Evolutionary conservation across 768 basidiomycete species (phyloP).

Genomic region (Boletus reticulatus): DNA sequence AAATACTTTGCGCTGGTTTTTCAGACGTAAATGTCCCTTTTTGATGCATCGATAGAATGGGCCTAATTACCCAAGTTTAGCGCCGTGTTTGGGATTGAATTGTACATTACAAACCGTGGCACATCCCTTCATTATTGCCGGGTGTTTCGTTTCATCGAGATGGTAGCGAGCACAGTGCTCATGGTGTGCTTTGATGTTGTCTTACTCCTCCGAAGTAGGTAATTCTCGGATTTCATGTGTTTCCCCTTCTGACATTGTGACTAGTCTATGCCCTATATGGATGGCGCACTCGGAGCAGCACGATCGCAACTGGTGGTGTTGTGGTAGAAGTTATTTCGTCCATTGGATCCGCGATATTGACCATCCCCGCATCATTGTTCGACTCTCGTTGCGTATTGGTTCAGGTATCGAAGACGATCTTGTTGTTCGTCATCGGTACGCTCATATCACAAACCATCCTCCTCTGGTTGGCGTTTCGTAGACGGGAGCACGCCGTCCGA

Average conservation of each 20-base stretch:
- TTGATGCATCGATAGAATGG: neutral
- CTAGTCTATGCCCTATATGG: slow-evolving; percentile 22
- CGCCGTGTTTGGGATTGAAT: slow-evolving; percentile 2
- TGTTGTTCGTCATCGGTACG: slow-evolving; percentile 8
- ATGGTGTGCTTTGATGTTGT: slow-evolving; percentile 18
- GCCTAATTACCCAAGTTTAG: slow-evolving; percentile 5
- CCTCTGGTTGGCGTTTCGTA: slow-evolving; percentile 18
- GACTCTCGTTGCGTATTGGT: slow-evolving; percentile 14
- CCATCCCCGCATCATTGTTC: slow-evolving; percentile 9
- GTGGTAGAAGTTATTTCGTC: slow-evolving; percentile 10
- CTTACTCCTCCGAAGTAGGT: slow-evolving; percentile 24
- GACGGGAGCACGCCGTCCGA: neutral
- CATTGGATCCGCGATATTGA: neutral
- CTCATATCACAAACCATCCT: slow-evolving; percentile 15
- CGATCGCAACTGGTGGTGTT: slow-evolving; percentile 4
- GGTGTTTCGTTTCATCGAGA: slow-evolving; percentile 13
- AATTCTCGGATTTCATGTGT: neutral
- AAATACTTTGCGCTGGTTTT: slow-evolving; percentile 17
- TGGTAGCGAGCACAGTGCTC: slow-evolving; percentile 5
- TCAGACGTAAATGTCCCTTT: slow-evolving; percentile 13
- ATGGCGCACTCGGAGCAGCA: neutral
- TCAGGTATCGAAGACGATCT: neutral
- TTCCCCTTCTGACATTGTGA: neutral
- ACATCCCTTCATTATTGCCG: slow-evolving; percentile 9
- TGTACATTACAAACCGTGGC: neutral